Percentiles rank a stretch among this genome's conserved stretches.
Conservation (phyloP, 73 alveolate species). For the Symbiodinium natans region DNA sequence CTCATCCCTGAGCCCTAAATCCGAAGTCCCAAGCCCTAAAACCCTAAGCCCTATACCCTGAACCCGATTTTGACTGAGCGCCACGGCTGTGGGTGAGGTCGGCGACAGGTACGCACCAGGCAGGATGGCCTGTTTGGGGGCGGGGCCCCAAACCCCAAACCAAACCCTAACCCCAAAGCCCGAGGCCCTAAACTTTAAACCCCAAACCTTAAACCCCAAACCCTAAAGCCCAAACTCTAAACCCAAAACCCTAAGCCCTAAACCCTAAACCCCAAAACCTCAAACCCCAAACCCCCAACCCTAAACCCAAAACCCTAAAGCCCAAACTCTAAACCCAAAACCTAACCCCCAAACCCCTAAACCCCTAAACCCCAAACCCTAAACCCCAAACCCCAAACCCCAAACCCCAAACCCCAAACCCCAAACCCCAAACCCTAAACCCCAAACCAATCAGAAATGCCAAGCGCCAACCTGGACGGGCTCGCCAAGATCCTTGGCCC, state of each 20-base stretch:
- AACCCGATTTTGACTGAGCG: no score
- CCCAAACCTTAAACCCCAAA: no score
- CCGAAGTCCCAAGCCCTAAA: no score
- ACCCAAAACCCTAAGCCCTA: background rate
- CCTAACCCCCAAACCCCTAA: background rate
- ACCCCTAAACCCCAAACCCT: no score
- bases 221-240: no score
- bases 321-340: no score
- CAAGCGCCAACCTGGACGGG: conserved; percentile 43
- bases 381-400: background rate
- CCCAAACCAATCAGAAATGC: background rate
- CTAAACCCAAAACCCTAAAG: no score
- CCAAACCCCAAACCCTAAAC: background rate
- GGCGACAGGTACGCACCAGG: conserved; percentile 64
- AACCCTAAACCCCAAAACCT: background rate
- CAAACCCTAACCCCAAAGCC: background rate
- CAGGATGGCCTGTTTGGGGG: conserved; percentile 61
- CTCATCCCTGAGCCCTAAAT: background rate
- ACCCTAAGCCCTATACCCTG: no score
- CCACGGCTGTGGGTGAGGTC: conserved; percentile 28
- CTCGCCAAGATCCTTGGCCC: conserved; percentile 22
- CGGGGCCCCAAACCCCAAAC: no score
- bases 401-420: background rate
- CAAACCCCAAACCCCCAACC: background rate
- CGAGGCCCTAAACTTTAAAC: background rate